phyloP scores from a whole-genome alignment of 2,329 filamentous ascomycete genomes.

The Fusarium anguioides region DNA sequence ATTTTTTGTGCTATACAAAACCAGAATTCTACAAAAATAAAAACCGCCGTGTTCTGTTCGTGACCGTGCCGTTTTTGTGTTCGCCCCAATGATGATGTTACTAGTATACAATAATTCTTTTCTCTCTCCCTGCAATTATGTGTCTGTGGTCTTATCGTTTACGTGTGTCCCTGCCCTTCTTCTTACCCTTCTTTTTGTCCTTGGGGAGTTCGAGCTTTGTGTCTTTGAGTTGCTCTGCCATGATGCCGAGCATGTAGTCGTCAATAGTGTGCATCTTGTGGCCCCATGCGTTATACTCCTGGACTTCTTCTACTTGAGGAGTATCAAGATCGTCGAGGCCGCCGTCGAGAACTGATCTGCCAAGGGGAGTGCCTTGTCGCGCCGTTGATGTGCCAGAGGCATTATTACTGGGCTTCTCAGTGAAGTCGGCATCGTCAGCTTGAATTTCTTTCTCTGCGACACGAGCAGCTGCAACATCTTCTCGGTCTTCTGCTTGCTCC shows the following conservation, averaged over 20 bases:
- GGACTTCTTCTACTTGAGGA: constrained; percentile 50
- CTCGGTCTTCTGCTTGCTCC: constrained; percentile 89
- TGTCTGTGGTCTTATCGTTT: constrained; percentile 55
- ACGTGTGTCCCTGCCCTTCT: constrained; percentile 67
- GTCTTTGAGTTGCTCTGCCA: constrained; percentile 70
- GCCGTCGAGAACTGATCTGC: constrained; percentile 50
- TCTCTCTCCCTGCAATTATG: not conserved
- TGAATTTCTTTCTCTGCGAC: constrained; percentile 90
- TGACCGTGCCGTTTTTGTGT: constrained; percentile 20
- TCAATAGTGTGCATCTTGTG: constrained; percentile 72
- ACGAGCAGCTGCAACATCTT: constrained; percentile 89
- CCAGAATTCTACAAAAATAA: constrained; percentile 17
- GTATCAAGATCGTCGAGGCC: constrained; percentile 50
- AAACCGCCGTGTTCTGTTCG: constrained; percentile 6
- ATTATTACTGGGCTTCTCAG: constrained; percentile 66
- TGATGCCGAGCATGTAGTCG: constrained; percentile 78
- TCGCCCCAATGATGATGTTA: constrained; percentile 9
- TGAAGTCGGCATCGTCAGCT: constrained; percentile 87
- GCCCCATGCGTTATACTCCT: constrained; percentile 70
- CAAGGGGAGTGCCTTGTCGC: constrained; percentile 63
- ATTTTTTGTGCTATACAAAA: constrained; percentile 11
- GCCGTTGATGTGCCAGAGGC: constrained; percentile 62
- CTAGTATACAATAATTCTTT: constrained; percentile 25
- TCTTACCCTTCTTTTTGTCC: constrained; percentile 73
- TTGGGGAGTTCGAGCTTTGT: constrained; percentile 71